Base-by-base conservation (phyloP, 1,139 yeast species). In the Nakaseomyces bracarensis region DNA sequence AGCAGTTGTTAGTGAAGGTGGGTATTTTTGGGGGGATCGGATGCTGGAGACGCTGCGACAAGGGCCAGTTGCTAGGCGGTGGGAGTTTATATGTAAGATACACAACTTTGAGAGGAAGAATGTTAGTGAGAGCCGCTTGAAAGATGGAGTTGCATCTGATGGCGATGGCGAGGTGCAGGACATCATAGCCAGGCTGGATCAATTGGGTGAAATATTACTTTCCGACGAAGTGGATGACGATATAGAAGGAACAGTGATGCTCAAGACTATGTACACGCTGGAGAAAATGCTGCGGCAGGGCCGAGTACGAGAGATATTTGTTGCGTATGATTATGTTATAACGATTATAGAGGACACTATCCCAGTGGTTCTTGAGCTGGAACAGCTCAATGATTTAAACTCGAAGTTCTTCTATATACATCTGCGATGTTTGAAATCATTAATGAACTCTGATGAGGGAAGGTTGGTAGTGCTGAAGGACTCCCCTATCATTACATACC, bases 31-130 rank as follows among this genome's bases (percentile, higher is more conserved):
- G 45, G 46, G 46, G 8, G 38, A 20, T 6, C 38, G 27, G 43
- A 41, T 10, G 36, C 40, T 19, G 35, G 26, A 31, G 14, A 43
- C 43, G n/a, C 30, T 43, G 36, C 41, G 39, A 20, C 36, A 36
- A n/a, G 38, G 46, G 5, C 38, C 47, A 7, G 35, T 29, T 15
- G 27, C 30, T 14, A 41, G 43, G 30, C 44, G 46, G 39, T 47
- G 50, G 50, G 44, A 41, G 33, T 39, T 46, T 6, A 45, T 47
- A n/a, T 47, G 50, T 25, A 44, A 46, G 23, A 43, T 36, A 14
- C 19, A 29, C 18, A 28, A 19, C 11, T 20, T 33, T 13, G 36
- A 33, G 36, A 20, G 18, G 25, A 33, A 16, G 26, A 13, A 21
- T n/a, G 34, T 4, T 11, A 22, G 18, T 4, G 26, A 15, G 26